Evolutionary conservation across 1,284 basidiomycete genomes (phyloP), one percentile per base, ranked within the genome.

Genomic region (Fistulina hepatica): DNA sequence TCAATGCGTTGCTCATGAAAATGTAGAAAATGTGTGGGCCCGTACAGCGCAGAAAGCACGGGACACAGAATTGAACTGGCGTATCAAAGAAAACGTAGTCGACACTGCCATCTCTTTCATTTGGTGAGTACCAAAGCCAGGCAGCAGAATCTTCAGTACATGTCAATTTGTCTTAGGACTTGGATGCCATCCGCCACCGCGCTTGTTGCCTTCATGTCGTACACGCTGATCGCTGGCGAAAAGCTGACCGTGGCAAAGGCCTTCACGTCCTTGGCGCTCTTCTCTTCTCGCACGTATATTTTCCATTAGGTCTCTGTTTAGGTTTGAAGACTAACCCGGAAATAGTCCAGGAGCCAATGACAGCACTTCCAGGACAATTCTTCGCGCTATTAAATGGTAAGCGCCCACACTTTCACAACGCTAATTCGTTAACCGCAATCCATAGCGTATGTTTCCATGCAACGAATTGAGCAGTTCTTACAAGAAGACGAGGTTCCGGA

Each of bases 121-220:
- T 36, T 80, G 77, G 74, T 74, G 46, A 38, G 54, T 30, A 15
- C 21, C 33, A 17, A 33, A 13, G 2, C 24, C 25, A 36, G 12
- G 23, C n/a, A 23, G 16, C 27, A 8, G 31, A 21, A 16, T 22
- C 12, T 35, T 36, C 2, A 23, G 28, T 44, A 16, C n/a, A 33
- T 35, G 33, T 36, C 26, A 19, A n/a, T 36, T 17, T 31, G 24
- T 28, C 22, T 15, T 41, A 77, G 76, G 77, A 71, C 67, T 19
- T 81, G 77, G 76, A 72, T 80, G 43, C 77, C 77, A 12, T 79
- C 76, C 12, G 76, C 75, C 0, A 79, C 74, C 5, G 73, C 76
- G 10, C 60, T 81, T 2, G 59, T 64, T 6, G 67, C 75, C 1
- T 81, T 81, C 51, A 55, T 76, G 27, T 77, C 70, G 48, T 81